phyloP scores from a whole-genome alignment of 768 basidiomycete species.

The Cystofilobasidium ferigula region DNA sequence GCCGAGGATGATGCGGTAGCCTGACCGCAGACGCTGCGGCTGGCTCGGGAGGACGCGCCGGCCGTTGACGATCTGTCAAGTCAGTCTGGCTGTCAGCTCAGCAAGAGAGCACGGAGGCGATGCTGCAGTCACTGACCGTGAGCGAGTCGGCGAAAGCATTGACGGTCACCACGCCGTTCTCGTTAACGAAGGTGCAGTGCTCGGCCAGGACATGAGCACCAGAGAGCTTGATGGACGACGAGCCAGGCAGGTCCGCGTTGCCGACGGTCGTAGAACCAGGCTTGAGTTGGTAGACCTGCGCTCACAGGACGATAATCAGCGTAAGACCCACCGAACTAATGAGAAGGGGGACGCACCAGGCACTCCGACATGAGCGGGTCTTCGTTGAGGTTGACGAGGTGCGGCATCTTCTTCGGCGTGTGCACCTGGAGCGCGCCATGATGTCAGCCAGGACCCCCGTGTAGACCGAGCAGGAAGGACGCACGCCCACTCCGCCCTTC shows the following conservation, averaged over 20 bases:
- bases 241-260: constrained; percentile 67
- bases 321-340: constrained; percentile 41
- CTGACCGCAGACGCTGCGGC: constrained; percentile 79
- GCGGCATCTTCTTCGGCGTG: constrained; percentile 95
- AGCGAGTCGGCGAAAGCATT: constrained; percentile 67
- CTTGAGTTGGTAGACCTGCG: constrained; percentile 66
- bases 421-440: constrained; percentile 62
- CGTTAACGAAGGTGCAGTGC: constrained; percentile 84
- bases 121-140: constrained; percentile 49
- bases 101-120: constrained; percentile 22
- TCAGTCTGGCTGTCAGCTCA: background rate
- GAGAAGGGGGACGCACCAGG: constrained; percentile 36
- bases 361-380: constrained; percentile 41
- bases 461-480: background rate
- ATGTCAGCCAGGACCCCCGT: background rate
- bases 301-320: background rate
- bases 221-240: constrained; percentile 79
- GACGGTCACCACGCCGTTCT: constrained; percentile 69
- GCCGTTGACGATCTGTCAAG: constrained; percentile 78
- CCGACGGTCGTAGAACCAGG: constrained; percentile 71
- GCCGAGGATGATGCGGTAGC: constrained; percentile 92
- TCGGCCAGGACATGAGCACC: constrained; percentile 84
- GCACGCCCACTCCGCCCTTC: constrained; percentile 46
- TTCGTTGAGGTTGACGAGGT: constrained; percentile 66
- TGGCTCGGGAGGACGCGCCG: constrained; percentile 62